These are phyloP conservation scores for Rostrohypoxylon terebratum DNA, from an alignment of 495 filamentous ascomycete species.

Conservation along the genomic window DNA sequence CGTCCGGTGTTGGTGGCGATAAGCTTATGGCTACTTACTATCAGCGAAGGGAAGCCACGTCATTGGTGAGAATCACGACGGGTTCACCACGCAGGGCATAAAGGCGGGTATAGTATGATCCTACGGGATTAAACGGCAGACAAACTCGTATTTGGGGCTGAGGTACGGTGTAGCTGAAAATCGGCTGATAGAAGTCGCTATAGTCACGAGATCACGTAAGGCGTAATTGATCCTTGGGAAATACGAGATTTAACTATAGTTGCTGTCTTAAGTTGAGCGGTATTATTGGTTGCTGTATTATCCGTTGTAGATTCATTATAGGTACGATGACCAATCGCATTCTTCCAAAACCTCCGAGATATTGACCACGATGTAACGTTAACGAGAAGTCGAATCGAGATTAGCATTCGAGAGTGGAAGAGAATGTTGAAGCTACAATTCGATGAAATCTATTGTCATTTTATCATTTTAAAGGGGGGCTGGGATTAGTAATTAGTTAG, in stretches of 20 bases:
- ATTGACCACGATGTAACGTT: too few relatives aligned
- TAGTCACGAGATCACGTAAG: background rate
- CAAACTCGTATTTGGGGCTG: conserved; percentile 17
- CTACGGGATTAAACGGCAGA: background rate
- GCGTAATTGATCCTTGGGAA: background rate
- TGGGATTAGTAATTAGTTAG: too few relatives aligned
- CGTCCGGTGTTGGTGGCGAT: conserved; percentile 29
- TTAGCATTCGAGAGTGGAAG: background rate
- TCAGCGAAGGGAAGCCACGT: background rate
- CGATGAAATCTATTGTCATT: background rate
- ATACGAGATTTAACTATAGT: background rate
- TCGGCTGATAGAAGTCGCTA: background rate
- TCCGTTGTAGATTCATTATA: background rate
- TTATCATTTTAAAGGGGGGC: too few relatives aligned
- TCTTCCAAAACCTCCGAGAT: background rate
- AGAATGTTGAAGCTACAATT: background rate
- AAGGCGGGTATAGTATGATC: conserved; percentile 10
- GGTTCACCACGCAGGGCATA: background rate
- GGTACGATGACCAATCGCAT: background rate
- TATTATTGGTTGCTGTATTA: background rate
- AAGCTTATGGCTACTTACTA: conserved; percentile 11
- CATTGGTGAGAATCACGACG: conserved; percentile 31
- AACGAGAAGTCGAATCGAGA: background rate
- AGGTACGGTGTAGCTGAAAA: conserved; percentile 3
- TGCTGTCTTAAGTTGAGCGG: background rate